A percentile compares a stretch with the other conserved stretches of the same genome.
Conservation (phyloP, 805 yeast genomes). For the Kregervanrija fluxuum region DNA sequence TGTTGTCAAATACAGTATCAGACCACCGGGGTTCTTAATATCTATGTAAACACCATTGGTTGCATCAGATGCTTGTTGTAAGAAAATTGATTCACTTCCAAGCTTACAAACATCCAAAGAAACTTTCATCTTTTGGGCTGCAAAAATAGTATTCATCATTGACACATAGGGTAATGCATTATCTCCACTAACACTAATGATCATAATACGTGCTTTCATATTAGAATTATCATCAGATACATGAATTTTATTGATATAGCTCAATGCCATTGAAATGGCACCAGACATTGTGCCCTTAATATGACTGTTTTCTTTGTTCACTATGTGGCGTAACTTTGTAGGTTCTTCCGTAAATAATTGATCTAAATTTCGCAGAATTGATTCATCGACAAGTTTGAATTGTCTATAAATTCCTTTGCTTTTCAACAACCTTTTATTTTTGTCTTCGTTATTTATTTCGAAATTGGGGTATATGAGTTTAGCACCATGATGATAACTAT, state of each 20-base stretch:
- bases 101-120: slow-evolving; percentile 89
- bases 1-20: slow-evolving; percentile 74
- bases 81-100: slow-evolving; percentile 63
- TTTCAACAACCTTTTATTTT: slow-evolving; percentile 25
- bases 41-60: slow-evolving; percentile 83
- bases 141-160: slow-evolving; percentile 91
- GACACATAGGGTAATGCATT: slow-evolving; percentile 80
- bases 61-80: slow-evolving; percentile 94
- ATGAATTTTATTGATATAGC: slow-evolving; percentile 67
- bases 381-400: slow-evolving; percentile 71
- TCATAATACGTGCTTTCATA: slow-evolving; percentile 59
- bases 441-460: slow-evolving; percentile 10
- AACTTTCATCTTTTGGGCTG: slow-evolving; percentile 87
- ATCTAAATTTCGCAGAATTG: slow-evolving; percentile 54
- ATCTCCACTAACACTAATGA: slow-evolving; percentile 63
- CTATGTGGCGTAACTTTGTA: slow-evolving; percentile 13
- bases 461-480: slow-evolving; percentile 58
- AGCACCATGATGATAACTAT: slow-evolving; percentile 51
- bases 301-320: slow-evolving; percentile 22
- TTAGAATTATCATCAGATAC: slow-evolving; percentile 36
- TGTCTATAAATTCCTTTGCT: slow-evolving; percentile 74
- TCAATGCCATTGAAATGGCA: slow-evolving; percentile 74
- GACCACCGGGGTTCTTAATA: slow-evolving; percentile 62
- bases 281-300: slow-evolving; percentile 56
- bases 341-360: slow-evolving; percentile 32